Conservation (phyloP, 116 monocot genomes). For the Phalaenopsis hybrid region DNA sequence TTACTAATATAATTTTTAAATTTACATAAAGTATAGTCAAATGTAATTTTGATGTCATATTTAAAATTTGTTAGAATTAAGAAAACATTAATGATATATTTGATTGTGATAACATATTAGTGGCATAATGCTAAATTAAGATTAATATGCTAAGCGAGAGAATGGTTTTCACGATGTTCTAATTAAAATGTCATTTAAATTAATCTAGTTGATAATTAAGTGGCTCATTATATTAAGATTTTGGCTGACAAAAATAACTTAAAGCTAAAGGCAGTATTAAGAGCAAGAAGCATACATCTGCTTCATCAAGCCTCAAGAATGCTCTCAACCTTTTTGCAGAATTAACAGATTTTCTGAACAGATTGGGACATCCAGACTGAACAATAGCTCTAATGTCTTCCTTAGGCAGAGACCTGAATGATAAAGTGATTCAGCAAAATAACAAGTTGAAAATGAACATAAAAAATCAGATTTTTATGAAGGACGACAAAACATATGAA, state of each 20-base stretch:
- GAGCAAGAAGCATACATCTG: conserved; percentile 47
- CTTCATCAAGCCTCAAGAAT: conserved; percentile 69
- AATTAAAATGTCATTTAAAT: too few species aligned
- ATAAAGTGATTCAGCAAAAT: not conserved
- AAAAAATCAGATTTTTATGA: not conserved
- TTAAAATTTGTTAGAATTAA: too few species aligned
- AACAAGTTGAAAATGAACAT: not conserved
- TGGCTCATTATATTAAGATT: not conserved
- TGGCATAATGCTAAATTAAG: too few species aligned
- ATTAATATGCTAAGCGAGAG: too few species aligned
- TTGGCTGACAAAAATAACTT: not conserved
- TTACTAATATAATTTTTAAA: too few species aligned
- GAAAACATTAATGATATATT: too few species aligned
- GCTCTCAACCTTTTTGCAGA: conserved; percentile 91
- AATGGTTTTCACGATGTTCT: too few species aligned
- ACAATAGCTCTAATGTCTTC: conserved; percentile 72
- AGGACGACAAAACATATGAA: not conserved
- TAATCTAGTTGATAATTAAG: too few species aligned
- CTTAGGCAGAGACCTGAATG: conserved; percentile 56
- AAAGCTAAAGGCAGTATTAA: not conserved
- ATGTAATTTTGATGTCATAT: too few species aligned
- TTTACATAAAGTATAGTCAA: too few species aligned
- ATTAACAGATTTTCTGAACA: conserved; percentile 69
- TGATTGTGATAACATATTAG: too few species aligned
- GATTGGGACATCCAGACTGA: conserved; percentile 76